These are phyloP conservation scores for Kingdonia uniflora DNA, from an alignment of 164 flowering plant genomes.

Conservation along the genomic window DNA sequence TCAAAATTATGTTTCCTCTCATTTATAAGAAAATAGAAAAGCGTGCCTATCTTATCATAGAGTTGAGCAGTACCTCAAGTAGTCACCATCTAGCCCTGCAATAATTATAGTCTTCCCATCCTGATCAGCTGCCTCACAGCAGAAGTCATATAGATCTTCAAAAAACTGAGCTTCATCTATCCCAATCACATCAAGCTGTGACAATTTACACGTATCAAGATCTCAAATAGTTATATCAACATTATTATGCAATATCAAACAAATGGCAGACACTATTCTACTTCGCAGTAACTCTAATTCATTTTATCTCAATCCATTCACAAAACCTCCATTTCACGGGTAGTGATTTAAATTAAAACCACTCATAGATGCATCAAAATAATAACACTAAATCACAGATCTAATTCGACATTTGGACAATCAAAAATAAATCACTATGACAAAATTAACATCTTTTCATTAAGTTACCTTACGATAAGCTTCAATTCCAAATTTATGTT, in stretches of 20 bases:
- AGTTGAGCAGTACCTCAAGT: conserved; percentile 52
- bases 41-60: too few species aligned
- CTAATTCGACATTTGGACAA: too few species aligned
- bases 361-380: background rate
- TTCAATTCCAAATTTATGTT: conserved; percentile 42
- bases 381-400: too few species aligned
- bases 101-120: conserved; percentile 81
- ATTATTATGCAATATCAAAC: too few species aligned
- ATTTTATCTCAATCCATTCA: too few species aligned
- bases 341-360: background rate
- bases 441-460: too few species aligned
- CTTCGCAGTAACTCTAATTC: too few species aligned
- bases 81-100: conserved; percentile 96
- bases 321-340: too few species aligned
- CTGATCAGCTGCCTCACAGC: conserved; percentile 69
- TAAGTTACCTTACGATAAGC: conserved; percentile 61
- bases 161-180: conserved; percentile 97
- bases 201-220: conserved; percentile 5
- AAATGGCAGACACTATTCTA: background rate
- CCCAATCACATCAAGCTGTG: conserved; percentile 89
- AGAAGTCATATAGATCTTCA: conserved; percentile 85
- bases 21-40: too few species aligned
- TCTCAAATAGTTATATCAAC: too few species aligned
- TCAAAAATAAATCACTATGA: too few species aligned
- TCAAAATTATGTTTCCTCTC: too few species aligned